A percentile compares a stretch with the other conserved stretches of the same genome.
Evolutionary conservation across 257 asterid species (phyloP).

Genomic region (Orobanche coerulescens): DNA sequence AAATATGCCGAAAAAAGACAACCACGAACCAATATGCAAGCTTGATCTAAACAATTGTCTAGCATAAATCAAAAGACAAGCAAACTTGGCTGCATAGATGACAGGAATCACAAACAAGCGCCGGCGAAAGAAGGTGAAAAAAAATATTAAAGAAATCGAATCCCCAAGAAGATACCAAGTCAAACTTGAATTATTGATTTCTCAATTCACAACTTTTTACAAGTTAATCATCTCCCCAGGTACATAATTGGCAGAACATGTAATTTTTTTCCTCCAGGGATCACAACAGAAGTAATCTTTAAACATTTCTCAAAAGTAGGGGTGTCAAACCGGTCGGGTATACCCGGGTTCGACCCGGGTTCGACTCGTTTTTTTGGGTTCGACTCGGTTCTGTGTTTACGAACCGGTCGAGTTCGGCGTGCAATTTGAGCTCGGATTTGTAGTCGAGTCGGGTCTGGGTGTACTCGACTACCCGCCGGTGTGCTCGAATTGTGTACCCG

Average conservation of each 20-base stretch:
- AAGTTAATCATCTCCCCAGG: neutral
- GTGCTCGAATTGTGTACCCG: too few species aligned
- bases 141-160: neutral
- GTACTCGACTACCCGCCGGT: too few species aligned
- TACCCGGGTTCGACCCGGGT: too few species aligned
- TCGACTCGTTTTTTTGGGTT: too few species aligned
- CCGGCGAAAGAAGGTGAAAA: neutral
- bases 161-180: constrained; percentile 6
- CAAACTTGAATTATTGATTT: neutral
- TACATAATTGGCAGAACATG: neutral
- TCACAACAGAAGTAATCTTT: neutral
- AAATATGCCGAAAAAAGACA: neutral
- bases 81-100: neutral
- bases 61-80: neutral
- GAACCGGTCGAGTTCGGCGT: too few species aligned
- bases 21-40: constrained; percentile 1
- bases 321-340: too few species aligned
- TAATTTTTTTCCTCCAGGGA: neutral
- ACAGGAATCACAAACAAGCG: neutral
- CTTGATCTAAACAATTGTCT: neutral
- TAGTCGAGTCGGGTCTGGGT: too few species aligned
- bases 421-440: too few species aligned
- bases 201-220: neutral
- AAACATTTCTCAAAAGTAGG: neutral
- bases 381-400: too few species aligned